Conservation (phyloP, 148 eudicot species). For the Talinum fruticosum region DNA sequence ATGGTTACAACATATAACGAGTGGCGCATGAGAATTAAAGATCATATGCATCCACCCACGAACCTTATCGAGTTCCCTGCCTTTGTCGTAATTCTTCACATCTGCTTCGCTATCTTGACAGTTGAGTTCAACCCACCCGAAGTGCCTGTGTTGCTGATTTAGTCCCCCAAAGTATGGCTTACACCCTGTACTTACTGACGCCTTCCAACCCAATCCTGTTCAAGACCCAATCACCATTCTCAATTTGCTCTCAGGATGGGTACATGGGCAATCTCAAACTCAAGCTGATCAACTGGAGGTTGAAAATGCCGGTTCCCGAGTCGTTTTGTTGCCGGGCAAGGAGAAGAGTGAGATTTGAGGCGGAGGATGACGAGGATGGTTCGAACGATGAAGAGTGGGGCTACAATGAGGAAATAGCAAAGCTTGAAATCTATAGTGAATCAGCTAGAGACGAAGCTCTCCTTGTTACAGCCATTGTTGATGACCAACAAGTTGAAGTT, state of each 20-base stretch:
- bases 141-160: constrained; percentile 13
- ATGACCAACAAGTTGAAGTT: constrained; percentile 53
- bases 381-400: constrained; percentile 35
- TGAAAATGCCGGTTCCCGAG: neutral
- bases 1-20: too few relatives aligned
- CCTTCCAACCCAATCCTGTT: neutral
- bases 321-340: constrained; percentile 31
- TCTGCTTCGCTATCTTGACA: neutral
- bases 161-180: constrained; percentile 2
- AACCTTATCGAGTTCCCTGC: neutral
- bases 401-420: constrained; percentile 56
- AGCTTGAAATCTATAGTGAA: constrained; percentile 60
- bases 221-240: neutral
- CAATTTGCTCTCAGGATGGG: neutral
- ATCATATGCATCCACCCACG: neutral
- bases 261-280: neutral
- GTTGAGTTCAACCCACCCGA: neutral
- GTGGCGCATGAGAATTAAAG: neutral
- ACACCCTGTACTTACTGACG: constrained; percentile 2
- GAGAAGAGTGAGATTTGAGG: constrained; percentile 45
- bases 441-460: constrained; percentile 57
- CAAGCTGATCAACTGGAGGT: neutral
- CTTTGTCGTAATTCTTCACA: neutral
- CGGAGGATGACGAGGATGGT: constrained; percentile 20
- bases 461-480: constrained; percentile 59